Evolutionary conservation across 768 basidiomycete species (phyloP).

Genomic region (Phylloporus sp.): DNA sequence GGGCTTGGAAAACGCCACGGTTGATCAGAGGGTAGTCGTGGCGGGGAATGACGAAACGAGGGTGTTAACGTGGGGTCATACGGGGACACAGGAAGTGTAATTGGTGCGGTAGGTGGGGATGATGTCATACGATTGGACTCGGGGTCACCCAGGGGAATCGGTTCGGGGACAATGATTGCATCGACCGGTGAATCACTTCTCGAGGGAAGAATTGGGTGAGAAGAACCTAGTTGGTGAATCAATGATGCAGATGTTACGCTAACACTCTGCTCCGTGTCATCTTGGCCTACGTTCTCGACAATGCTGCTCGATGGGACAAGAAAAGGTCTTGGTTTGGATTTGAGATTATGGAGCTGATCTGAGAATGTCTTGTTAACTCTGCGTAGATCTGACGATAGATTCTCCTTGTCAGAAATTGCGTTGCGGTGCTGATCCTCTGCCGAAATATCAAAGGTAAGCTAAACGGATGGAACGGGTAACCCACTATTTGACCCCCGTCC

Average conservation of each 20-base stretch:
- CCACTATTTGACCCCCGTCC: conserved; percentile 63
- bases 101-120: conserved; percentile 26
- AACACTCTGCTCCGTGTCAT: conserved; percentile 11
- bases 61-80: conserved; percentile 75
- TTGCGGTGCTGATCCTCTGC: conserved; percentile 65
- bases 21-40: conserved; percentile 70
- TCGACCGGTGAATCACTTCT: conserved; percentile 1
- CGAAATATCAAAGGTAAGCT: conserved; percentile 19
- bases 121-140: conserved; percentile 8
- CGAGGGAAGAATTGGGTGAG: conserved; percentile 16
- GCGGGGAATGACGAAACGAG: conserved; percentile 73
- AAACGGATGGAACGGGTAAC: conserved; percentile 25
- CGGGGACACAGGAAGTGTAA: conserved; percentile 58
- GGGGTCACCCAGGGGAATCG: background rate
- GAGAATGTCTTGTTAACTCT: conserved; percentile 25
- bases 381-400: conserved; percentile 29
- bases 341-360: conserved; percentile 15
- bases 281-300: conserved; percentile 10
- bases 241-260: conserved; percentile 20
- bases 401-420: conserved; percentile 30
- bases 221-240: conserved; percentile 25
- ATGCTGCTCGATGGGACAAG: conserved; percentile 17
- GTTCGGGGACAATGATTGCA: conserved; percentile 1
- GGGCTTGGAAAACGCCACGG: conserved; percentile 82
- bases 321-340: conserved; percentile 19